phyloP scores from a whole-genome alignment of 192 early-diverging fungal species.

The Neocallimastix lanati region DNA sequence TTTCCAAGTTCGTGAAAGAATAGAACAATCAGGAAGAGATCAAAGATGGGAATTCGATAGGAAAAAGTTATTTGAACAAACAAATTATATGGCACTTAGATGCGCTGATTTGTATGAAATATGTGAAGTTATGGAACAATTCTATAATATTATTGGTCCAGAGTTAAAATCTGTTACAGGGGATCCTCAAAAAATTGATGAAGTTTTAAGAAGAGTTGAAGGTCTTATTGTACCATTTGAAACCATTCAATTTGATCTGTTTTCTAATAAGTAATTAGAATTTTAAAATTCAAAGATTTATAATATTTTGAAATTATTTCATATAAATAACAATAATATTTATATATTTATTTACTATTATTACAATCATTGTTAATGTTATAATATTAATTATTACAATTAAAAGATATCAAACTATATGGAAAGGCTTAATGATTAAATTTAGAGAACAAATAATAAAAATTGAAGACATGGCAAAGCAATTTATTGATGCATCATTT shows the following conservation, averaged over 20 bases:
- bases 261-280: slow-evolving; percentile 36
- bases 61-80: slow-evolving; percentile 45
- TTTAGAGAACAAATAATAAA: slow-evolving; percentile 45
- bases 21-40: slow-evolving; percentile 42
- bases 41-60: slow-evolving; percentile 50
- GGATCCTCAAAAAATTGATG: slow-evolving; percentile 43
- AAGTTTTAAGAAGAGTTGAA: slow-evolving; percentile 46
- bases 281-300: too few species aligned
- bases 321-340: too few species aligned
- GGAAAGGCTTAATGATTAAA: slow-evolving; percentile 36
- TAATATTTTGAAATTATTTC: too few species aligned
- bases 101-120: slow-evolving; percentile 40
- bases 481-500: slow-evolving; percentile 44
- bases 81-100: slow-evolving; percentile 41
- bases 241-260: slow-evolving; percentile 35
- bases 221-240: slow-evolving; percentile 38
- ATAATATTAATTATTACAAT: too few species aligned
- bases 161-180: slow-evolving; percentile 46
- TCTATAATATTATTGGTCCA: slow-evolving; percentile 46
- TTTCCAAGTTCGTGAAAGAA: slow-evolving; percentile 37
- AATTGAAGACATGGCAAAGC: slow-evolving; percentile 49
- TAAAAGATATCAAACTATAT: slow-evolving; percentile 31
- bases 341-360: too few species aligned
- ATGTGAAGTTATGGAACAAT: slow-evolving; percentile 46
- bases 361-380: too few species aligned